Evolutionary conservation across 192 early-diverging fungal genomes (phyloP), one percentile per base, ranked within the genome.

Genomic region (Entomortierella chlamydospora): DNA sequence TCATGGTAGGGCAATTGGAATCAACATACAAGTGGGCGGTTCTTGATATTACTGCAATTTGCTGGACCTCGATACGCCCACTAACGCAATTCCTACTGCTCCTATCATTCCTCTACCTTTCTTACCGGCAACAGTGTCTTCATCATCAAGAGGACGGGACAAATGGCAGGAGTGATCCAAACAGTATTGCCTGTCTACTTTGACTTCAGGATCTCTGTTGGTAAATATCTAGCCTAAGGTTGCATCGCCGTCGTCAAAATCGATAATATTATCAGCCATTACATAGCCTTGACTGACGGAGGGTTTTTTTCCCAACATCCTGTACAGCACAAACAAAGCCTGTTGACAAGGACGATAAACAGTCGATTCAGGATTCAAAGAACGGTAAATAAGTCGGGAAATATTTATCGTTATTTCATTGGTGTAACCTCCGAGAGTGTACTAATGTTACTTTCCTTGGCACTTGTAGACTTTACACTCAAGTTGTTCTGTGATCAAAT

Each of bases 401-500:
- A 37, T 37, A 37, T 37, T 37, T 10, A 10, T 37, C 34, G 34
- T 37, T 37, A 37, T 37, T 37, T 10, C 34, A 37, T n/a, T n/a
- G n/a, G n/a, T n/a, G n/a, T n/a, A n/a, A n/a, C n/a, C n/a, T n/a
- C n/a, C n/a, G n/a, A n/a, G n/a, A n/a, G n/a, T n/a, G n/a, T n/a
- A n/a, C n/a, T n/a, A n/a, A n/a, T n/a, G n/a, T 12, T 39, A 15
- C 28, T 37, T 65, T 34, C n/a, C n/a, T n/a, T n/a, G n/a, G n/a
- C n/a, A n/a, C n/a, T n/a, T n/a, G n/a, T 57, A 76, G 74, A 79
- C 28, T 79, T 79, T 49, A 79, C 74, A 2, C 52, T 79, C 58
- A 79, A 79, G 50, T 31, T 79, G 25, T 61, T 60, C 31, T 64
- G 74, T 13, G 74, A 79, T 33, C 74, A 79, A 49, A 65, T 67